Base-by-base conservation (phyloP, 2,329 filamentous ascomycete species). In the Tolypocladium guangdongense region DNA sequence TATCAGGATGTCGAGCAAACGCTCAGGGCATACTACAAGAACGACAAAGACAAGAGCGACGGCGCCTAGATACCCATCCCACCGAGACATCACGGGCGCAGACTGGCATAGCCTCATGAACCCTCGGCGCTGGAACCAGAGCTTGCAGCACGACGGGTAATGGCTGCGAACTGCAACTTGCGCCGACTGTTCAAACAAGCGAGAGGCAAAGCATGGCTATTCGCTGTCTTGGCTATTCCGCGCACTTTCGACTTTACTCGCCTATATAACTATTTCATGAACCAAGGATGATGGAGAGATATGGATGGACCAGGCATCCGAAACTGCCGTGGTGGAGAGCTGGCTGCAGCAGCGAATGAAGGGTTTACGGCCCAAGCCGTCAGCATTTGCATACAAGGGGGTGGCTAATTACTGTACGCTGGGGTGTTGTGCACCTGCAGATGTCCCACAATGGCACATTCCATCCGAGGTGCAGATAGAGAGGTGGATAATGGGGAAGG, bases 1-100 rank as follows among this genome's bases (percentile, higher is more conserved):
- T 96, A 90, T 68, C 68, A 75, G 48, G 84, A 88, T 52, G 87
- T 87, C 50, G 84, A 91, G 70, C 77, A 73, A 58, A 77, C 82
- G 55, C 78, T 99, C 64, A 80, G 75, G 66, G 73, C 78, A 59
- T 95, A 89, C 69, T 96, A 69, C 59, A 58, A 62, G 50, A 57
- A 57, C 30, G 57, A 61, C 14, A 52, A 55, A 47, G 59, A 58
- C 27, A 52, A 52, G 18, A 56, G 52, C 45, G 58, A 59, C 32
- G 57, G 58, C 49, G 58, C 54, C 43, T 59, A 60, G 57, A 53
- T 41, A 46, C 43, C 43, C 43, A 18, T 46, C 43, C 18, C 18
- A 32, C 12, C 8, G 27, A 32, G 27, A 20, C 27, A 18, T 30
- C 43, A 20, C 10, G 43, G 43, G 43, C 24, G 27, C 18, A 32